Conservation (phyloP, 2,329 filamentous ascomycete genomes). For the Penicillium nordicum region DNA sequence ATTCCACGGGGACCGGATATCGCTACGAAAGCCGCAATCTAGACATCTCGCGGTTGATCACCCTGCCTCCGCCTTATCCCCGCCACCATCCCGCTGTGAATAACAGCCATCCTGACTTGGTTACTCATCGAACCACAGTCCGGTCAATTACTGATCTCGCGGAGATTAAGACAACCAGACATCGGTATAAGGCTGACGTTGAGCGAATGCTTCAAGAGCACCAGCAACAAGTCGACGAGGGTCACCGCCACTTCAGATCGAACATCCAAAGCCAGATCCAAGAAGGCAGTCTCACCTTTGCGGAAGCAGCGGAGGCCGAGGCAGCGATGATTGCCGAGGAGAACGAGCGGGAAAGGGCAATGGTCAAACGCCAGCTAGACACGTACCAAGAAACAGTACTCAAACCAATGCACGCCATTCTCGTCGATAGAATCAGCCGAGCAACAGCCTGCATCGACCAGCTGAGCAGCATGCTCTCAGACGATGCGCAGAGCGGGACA, state of each 20-base stretch:
- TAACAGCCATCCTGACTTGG: slow-evolving; percentile 89
- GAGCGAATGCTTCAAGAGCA: slow-evolving; percentile 53
- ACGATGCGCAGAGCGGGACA: slow-evolving; percentile 63
- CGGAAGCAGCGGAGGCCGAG: slow-evolving; percentile 78
- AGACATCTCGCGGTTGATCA: slow-evolving; percentile 88
- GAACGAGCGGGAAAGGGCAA: slow-evolving; percentile 64
- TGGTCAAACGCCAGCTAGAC: slow-evolving; percentile 77
- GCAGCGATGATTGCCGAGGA: slow-evolving; percentile 70
- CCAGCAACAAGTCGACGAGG: slow-evolving; percentile 52
- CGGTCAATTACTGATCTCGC: slow-evolving; percentile 69
- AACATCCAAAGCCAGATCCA: slow-evolving; percentile 78
- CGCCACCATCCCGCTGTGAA: slow-evolving; percentile 93
- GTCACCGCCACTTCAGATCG: slow-evolving; percentile 63
- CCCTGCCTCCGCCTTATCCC: slow-evolving; percentile 88
- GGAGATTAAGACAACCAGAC: slow-evolving; percentile 66
- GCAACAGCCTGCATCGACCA: slow-evolving; percentile 74
- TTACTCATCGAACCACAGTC: slow-evolving; percentile 69
- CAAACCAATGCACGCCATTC: slow-evolving; percentile 75
- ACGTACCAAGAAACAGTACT: slow-evolving; percentile 78
- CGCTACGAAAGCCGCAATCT: slow-evolving; percentile 54
- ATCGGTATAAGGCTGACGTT: slow-evolving; percentile 49
- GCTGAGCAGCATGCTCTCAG: slow-evolving; percentile 68
- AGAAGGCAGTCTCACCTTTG: slow-evolving; percentile 74
- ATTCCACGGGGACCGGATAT: slow-evolving; percentile 16
- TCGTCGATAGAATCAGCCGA: slow-evolving; percentile 70